Evolutionary conservation across 768 basidiomycete species (phyloP).

Genomic region (Suillus occidentalis): DNA sequence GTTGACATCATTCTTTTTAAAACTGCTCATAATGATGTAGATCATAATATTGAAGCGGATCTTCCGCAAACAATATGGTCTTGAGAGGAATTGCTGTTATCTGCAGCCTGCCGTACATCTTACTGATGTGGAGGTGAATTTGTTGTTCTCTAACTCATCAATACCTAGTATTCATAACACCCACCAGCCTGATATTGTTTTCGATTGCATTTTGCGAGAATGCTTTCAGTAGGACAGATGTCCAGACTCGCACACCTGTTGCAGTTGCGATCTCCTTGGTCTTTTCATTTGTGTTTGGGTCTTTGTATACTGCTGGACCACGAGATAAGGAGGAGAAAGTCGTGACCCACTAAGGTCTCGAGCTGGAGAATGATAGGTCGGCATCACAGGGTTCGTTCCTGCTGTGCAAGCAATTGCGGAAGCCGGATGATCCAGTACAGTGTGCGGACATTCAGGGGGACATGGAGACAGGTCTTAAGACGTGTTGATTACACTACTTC

Average conservation of each 20-base stretch:
- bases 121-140: conserved; percentile 41
- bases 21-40: conserved; percentile 14
- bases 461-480: neutral
- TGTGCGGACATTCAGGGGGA: neutral
- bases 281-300: conserved; percentile 29
- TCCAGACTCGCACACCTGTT: conserved; percentile 27
- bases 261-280: conserved; percentile 24
- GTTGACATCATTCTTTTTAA: neutral
- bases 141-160: neutral
- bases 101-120: conserved; percentile 41
- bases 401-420: neutral
- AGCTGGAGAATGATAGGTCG: neutral
- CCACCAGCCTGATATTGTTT: conserved; percentile 36
- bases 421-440: neutral
- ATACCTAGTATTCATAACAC: neutral
- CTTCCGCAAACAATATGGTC: conserved; percentile 24
- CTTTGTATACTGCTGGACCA: conserved; percentile 25
- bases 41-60: conserved; percentile 28
- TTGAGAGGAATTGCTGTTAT: conserved; percentile 40
- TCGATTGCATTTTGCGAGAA: conserved; percentile 28
- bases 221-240: conserved; percentile 29
- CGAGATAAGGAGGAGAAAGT: conserved; percentile 17
- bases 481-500: neutral
- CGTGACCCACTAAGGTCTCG: neutral
- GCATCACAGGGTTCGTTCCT: neutral